phyloP scores from a whole-genome alignment of 306 rosid genomes.

The Mimosa pudica region DNA sequence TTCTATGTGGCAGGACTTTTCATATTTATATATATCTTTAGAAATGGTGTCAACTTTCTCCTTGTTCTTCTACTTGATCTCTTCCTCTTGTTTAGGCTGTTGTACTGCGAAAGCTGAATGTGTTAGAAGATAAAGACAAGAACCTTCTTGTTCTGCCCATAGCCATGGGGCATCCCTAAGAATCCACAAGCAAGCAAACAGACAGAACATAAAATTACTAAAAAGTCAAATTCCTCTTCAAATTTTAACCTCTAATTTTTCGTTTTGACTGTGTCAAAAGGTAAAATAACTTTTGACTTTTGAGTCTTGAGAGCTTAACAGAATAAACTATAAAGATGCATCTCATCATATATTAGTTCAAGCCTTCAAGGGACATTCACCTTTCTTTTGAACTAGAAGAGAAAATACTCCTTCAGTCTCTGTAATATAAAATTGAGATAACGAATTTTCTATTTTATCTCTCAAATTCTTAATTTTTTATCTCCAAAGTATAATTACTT shows the following conservation, averaged over 20 bases:
- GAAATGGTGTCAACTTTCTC: neutral
- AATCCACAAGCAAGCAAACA: neutral
- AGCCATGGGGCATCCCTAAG: neutral
- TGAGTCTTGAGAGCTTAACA: neutral
- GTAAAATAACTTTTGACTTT: neutral
- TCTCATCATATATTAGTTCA: neutral
- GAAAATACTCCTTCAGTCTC: neutral
- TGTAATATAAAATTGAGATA: too few relatives aligned
- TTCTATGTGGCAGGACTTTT: neutral
- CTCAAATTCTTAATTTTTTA: too few relatives aligned
- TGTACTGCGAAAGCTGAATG: neutral
- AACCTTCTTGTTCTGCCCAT: constrained; percentile 16
- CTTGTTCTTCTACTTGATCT: neutral
- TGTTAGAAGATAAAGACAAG: neutral
- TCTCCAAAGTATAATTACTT: too few relatives aligned
- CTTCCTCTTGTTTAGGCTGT: neutral
- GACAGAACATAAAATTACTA: neutral
- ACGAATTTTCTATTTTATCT: neutral
- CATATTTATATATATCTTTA: neutral
- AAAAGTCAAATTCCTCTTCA: too few relatives aligned
- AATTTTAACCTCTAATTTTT: neutral
- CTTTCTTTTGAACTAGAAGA: neutral
- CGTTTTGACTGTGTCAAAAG: neutral
- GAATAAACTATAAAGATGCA: neutral
- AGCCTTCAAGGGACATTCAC: neutral